phyloP scores from a whole-genome alignment of 768 basidiomycete genomes.

The Boletus reticulatus region DNA sequence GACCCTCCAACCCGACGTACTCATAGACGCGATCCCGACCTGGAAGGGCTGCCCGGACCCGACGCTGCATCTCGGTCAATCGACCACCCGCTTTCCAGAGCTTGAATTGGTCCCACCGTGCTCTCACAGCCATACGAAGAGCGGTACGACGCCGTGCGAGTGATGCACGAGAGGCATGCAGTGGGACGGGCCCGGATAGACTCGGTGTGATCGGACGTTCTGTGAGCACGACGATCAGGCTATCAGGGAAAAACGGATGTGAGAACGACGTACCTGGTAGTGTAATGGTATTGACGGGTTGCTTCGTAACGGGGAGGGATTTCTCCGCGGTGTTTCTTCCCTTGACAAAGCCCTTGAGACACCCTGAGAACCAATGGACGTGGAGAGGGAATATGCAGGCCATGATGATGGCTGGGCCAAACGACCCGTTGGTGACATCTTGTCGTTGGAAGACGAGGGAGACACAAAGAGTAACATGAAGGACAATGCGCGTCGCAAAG shows the following conservation, averaged over 20 bases:
- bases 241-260: not conserved
- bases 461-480: conserved; percentile 41
- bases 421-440: conserved; percentile 32
- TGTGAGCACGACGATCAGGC: conserved; percentile 3
- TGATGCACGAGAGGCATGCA: conserved; percentile 19
- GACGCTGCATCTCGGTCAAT: conserved; percentile 27
- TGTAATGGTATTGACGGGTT: not conserved
- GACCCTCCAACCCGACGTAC: conserved; percentile 27
- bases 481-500: conserved; percentile 49
- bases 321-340: conserved; percentile 16
- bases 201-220: conserved; percentile 16
- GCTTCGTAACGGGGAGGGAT: not conserved
- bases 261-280: conserved; percentile 8
- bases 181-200: not conserved
- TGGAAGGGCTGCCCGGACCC: conserved; percentile 28
- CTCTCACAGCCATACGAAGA: conserved; percentile 27
- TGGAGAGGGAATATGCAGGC: conserved; percentile 47
- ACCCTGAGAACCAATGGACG: conserved; percentile 51
- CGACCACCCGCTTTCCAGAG: conserved; percentile 27
- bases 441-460: conserved; percentile 32
- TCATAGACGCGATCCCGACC: conserved; percentile 28
- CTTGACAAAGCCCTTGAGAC: conserved; percentile 45
- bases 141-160: conserved; percentile 27
- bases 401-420: conserved; percentile 40
- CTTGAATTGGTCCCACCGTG: conserved; percentile 29